These are phyloP conservation scores for Endocalyx cinctus DNA, from an alignment of 2,329 filamentous ascomycete species.

Conservation along the genomic window DNA sequence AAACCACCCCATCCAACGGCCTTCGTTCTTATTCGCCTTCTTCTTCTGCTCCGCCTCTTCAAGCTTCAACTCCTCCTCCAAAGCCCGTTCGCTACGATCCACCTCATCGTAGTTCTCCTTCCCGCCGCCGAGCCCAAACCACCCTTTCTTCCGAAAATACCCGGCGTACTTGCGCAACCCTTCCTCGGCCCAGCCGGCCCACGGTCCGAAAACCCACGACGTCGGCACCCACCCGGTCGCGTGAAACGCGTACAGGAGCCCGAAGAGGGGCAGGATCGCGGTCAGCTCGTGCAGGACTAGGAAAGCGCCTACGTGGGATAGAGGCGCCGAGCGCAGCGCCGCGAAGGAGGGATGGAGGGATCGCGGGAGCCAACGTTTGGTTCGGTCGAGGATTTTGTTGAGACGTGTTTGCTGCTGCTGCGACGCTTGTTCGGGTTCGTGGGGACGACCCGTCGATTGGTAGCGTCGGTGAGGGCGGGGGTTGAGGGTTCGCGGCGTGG, in stretches of 20 bases:
- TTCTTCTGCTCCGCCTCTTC: conserved; percentile 4
- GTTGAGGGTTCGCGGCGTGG: too few species aligned
- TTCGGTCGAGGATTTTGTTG: conserved; percentile 42
- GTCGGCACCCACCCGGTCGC: conserved; percentile 70
- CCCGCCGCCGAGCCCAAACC: conserved; percentile 60
- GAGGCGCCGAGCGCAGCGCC: conserved; percentile 68
- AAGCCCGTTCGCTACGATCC: conserved; percentile 17
- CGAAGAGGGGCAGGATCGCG: conserved; percentile 73
- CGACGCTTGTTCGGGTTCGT: conserved; percentile 7
- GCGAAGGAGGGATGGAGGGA: conserved; percentile 66
- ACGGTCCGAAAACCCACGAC: conserved; percentile 43
- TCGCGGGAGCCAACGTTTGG: conserved; percentile 46
- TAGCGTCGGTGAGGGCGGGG: conserved; percentile 9
- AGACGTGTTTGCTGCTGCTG: conserved; percentile 28
- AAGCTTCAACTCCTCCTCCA: conserved; percentile 26
- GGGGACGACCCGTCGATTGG: conserved; percentile 16
- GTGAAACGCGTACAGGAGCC: conserved; percentile 73
- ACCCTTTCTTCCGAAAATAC: conserved; percentile 75
- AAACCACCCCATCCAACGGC: conserved; percentile 27
- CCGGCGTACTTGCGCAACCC: conserved; percentile 70
- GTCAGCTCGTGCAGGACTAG: conserved; percentile 89
- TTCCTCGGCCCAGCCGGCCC: conserved; percentile 48
- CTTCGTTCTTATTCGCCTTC: background rate
- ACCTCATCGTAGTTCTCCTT: conserved; percentile 21
- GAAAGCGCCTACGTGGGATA: conserved; percentile 81